Evolutionary conservation across 2,329 filamentous ascomycete species (phyloP), one percentile per base, ranked within the genome.

Genomic region (Exutisphaerella laricina): DNA sequence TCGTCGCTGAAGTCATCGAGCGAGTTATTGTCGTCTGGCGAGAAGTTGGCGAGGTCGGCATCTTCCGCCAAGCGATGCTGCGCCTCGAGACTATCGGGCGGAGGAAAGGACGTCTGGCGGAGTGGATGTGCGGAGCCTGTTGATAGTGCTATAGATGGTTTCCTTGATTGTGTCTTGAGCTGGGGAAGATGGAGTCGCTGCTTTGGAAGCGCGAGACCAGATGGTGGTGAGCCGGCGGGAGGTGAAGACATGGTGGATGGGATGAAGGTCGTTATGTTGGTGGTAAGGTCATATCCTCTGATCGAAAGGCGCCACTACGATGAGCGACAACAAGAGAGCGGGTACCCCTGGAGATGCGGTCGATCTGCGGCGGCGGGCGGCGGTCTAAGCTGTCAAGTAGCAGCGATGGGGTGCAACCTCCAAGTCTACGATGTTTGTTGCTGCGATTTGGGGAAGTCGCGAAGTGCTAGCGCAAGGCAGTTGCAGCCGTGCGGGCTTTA

Each of bases 61-160:
- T 53, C 49, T 43, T 56, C 48, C 12, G 50, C 54, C 5, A 50
- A 39, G 17, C 41, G 49, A 37, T 66, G 70, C 29, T 74, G 74
- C 0, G 77, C 73, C 2, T 77, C 79, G 16, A 71, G 65, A n/a
- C 61, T 64, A 14, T 64, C 61, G 14, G 58, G 41, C 18, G 85
- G 84, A 0, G 85, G 84, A 59, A 88, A 92, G 0, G 85, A 88
- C 4, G 87, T 89, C 58, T 88, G 84, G 28, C 86, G 84, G 1
- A 92, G 77, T 1, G 83, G 84, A 51, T 87, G 84, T 0, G 76
- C 70, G 1, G 77, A 76, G 4, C 41, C 43, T 10, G 73, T 67
- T 3, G 75, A 74, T 6, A 73, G 65, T 18, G 73, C 68, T 3
- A 80, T 75, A 9, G 82, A 87, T 4, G 80, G 74, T 60, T 89